Percentiles rank a stretch among this genome's conserved stretches.
phyloP scores from a whole-genome alignment of 208 protist genomes.

The Leishmania lainsoni region DNA sequence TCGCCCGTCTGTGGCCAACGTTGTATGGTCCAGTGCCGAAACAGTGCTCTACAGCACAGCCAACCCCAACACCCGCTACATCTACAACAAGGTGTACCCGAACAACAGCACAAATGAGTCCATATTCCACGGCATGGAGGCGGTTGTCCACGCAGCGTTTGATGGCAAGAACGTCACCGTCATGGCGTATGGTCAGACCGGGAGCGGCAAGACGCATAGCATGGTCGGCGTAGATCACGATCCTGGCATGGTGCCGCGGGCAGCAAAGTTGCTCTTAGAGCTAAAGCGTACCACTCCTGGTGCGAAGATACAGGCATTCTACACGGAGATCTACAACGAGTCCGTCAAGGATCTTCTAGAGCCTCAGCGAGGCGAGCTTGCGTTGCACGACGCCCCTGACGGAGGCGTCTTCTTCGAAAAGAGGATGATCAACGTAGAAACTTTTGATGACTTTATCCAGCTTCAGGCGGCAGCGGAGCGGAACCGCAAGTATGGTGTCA shows the following conservation, averaged over 20 bases:
- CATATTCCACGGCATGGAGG: slow-evolving; percentile 82
- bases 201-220: slow-evolving; percentile 92
- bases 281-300: slow-evolving; percentile 49
- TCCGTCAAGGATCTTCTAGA: slow-evolving; percentile 78
- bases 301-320: slow-evolving; percentile 54
- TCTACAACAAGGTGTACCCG: slow-evolving; percentile 89
- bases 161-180: slow-evolving; percentile 81
- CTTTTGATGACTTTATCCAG: slow-evolving; percentile 65
- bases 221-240: slow-evolving; percentile 76
- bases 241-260: slow-evolving; percentile 44
- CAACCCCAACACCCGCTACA: slow-evolving; percentile 77
- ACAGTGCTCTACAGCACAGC: slow-evolving; percentile 84
- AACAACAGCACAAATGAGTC: slow-evolving; percentile 71
- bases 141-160: slow-evolving; percentile 77
- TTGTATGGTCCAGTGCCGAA: slow-evolving; percentile 82
- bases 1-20: slow-evolving; percentile 56
- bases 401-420: slow-evolving; percentile 47
- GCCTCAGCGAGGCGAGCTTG: slow-evolving; percentile 39
- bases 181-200: slow-evolving; percentile 92
- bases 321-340: slow-evolving; percentile 91
- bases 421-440: slow-evolving; percentile 59
- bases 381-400: slow-evolving; percentile 54
- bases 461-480: slow-evolving; percentile 66
- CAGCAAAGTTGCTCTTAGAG: slow-evolving; percentile 73
- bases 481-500: slow-evolving; percentile 86